Conservation (phyloP, 192 early-diverging fungal genomes). For the Lunasporangiospora selenospora region DNA sequence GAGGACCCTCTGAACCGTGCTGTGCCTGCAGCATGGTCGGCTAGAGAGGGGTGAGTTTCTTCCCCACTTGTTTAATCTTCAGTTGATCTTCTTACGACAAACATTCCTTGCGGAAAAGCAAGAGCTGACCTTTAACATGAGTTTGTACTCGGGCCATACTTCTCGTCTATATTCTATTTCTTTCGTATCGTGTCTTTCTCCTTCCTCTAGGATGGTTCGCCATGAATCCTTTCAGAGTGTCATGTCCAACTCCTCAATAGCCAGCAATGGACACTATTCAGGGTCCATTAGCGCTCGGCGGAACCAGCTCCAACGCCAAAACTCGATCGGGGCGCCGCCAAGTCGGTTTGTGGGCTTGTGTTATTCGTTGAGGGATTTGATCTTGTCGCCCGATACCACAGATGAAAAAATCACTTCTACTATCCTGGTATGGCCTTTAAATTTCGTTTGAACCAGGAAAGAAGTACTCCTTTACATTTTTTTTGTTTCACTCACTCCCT, state of each 20-base stretch:
- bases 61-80: too few relatives aligned
- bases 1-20: slow-evolving; percentile 34
- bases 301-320: slow-evolving; percentile 32
- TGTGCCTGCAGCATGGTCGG: slow-evolving; percentile 3
- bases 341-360: slow-evolving; percentile 1
- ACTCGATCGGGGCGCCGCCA: slow-evolving; percentile 26
- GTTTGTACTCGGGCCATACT: too few relatives aligned
- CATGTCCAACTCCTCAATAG: slow-evolving; percentile 7
- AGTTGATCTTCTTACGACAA: too few relatives aligned
- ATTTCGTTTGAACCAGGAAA: not conserved
- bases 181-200: too few relatives aligned
- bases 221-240: slow-evolving; percentile 12
- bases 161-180: too few relatives aligned
- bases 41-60: slow-evolving; percentile 17
- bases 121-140: too few relatives aligned
- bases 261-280: slow-evolving; percentile 2
- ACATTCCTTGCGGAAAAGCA: too few relatives aligned
- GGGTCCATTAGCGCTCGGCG: slow-evolving; percentile 36
- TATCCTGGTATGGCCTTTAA: slow-evolving; percentile 4
- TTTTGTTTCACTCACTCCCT: not conserved
- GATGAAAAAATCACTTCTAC: slow-evolving; percentile 41
- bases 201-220: slow-evolving; percentile 13
- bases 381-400: slow-evolving; percentile 23
- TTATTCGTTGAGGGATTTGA: slow-evolving; percentile 19
- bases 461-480: not conserved